Evolutionary conservation across 371 early-diverging fungal genomes (phyloP), one percentile per base, ranked within the genome.

Genomic region (Haplosporangium sp.): DNA sequence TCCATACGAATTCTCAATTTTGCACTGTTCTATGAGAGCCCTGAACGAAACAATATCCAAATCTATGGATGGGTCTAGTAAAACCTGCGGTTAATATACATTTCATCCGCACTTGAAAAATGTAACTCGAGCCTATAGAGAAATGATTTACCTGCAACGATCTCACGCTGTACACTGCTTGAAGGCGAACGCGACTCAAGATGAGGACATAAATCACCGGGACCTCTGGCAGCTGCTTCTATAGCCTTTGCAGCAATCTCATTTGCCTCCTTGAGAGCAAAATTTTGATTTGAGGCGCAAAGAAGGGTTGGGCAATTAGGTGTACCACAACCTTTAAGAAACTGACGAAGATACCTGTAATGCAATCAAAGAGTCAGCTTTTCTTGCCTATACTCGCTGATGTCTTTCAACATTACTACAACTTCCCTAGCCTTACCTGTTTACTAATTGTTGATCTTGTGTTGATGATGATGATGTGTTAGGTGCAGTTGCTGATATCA

Each of bases 301-400:
- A 74, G 56, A 1, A 75, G 68, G 1, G 75, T 81, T 20, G 50
- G 64, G 42, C 81, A 81, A 1, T 58, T 38, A 1, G 11, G 13
- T 3, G 47, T n/a, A 2, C 75, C 71, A 44, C 81, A 81, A 34
- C 81, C 81, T 17, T 81, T 67, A 17, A 81, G 65, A 27, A 81
- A 72, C 40, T 81, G 81, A 4, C 75, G 74, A n/a, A 74, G 62
- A 56, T 81, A 81, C 39, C 75, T 79, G 19, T 13, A 4, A 19
- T n/a, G 19, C 35, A 19, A 2, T 59, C 13, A 15, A 17, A 15
- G 38, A 20, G 5, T 37, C 11, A 7, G 15, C 0, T 34, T 8
- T 34, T 11, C 3, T 34, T 55, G 6, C 9, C 34, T 55, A 17
- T 6, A 45, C 45, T 4, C 15, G 3, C 3, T 39, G 45, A 55